Base-by-base conservation (phyloP, 192 early-diverging fungal species). In the Umbelopsis sp. region DNA sequence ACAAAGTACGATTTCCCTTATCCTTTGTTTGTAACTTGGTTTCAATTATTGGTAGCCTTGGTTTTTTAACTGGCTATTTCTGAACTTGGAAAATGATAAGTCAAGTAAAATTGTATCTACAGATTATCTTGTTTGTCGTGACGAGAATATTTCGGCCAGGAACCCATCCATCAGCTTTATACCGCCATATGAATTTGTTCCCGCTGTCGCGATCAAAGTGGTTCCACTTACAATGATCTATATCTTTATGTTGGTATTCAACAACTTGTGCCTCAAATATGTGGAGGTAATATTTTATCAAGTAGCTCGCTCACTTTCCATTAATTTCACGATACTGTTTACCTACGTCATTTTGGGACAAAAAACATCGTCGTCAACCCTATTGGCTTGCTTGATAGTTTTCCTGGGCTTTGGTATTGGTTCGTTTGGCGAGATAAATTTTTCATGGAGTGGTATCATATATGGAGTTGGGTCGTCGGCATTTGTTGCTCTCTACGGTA, bases 211-310 rank as follows among this genome's bases (percentile, higher is more conserved):
- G 0, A 71, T 72, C 16, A 77, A 72, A 38, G 81, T 88, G 12
- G 74, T 76, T 4, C 84, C 87, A 6, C 73, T 88, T 12, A 88
- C 86, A 1, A 65, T 84, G 44, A 78, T 88, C 5, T 88, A 88
- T 67, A 83, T 88, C n/a, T 73, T 82, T 25, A 86, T 88, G 79
- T 36, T 88, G 72, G 73, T 85, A 0, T 80, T 88, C 53, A 88
- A 86, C 72, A 88, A 88, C 53, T 56, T 88, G 21, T 88, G 87
- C 45, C 77, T 88, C 11, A 81, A 85, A 66, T 82, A 80, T 45
- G 86, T 88, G n/a, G 87, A 88, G 72, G 86, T 88, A 16, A 87
- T 83, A 10, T 86, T 84, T 52, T 88, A 88, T 68, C 87, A 88
- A 78, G 85, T 88, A 26, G 85, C 87, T 7, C 72, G 87, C 8